These are phyloP conservation scores for Bipolaris sorokiniana DNA, from an alignment of 2,329 filamentous ascomycete species.

Conservation along the genomic window DNA sequence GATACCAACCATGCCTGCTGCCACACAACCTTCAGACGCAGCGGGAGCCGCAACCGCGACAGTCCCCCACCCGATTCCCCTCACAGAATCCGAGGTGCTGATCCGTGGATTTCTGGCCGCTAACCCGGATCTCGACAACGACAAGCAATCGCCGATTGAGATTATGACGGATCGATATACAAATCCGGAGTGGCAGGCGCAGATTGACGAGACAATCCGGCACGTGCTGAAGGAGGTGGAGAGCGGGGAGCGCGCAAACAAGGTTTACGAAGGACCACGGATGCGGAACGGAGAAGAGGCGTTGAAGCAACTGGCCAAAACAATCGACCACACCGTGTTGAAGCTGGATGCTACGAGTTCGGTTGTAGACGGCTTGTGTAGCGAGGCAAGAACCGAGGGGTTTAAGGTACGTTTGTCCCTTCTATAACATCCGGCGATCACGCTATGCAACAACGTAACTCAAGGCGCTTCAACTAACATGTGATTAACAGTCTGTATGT, in stretches of 20 bases:
- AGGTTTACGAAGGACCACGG: slow-evolving; percentile 36
- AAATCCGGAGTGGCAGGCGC: slow-evolving; percentile 53
- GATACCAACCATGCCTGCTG: slow-evolving; percentile 19
- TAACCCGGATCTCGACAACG: slow-evolving; percentile 39
- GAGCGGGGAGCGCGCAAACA: slow-evolving; percentile 35
- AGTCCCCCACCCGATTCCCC: slow-evolving; percentile 32
- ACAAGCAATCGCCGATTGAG: slow-evolving; percentile 31
- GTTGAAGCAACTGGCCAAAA: slow-evolving; percentile 42
- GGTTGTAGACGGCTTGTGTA: slow-evolving; percentile 61
- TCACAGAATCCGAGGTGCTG: slow-evolving; percentile 44
- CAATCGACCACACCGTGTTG: slow-evolving; percentile 58
- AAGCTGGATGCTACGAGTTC: slow-evolving; percentile 56
- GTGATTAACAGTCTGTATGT: slow-evolving; percentile 59
- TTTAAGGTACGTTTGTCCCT: slow-evolving; percentile 50
- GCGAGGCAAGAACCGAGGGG: slow-evolving; percentile 57
- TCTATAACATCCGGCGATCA: not conserved
- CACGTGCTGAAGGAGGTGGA: slow-evolving; percentile 37
- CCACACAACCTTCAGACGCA: slow-evolving; percentile 12
- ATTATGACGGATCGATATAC: slow-evolving; percentile 53
- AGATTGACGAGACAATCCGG: slow-evolving; percentile 48
- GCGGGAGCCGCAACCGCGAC: slow-evolving; percentile 7
- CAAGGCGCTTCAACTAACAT: slow-evolving; percentile 4
- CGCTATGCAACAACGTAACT: not conserved
- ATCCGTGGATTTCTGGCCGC: slow-evolving; percentile 44
- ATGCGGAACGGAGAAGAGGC: slow-evolving; percentile 37